Conservation (phyloP, 176 grass and related monocot species). For the Phoenix dactylifera region DNA sequence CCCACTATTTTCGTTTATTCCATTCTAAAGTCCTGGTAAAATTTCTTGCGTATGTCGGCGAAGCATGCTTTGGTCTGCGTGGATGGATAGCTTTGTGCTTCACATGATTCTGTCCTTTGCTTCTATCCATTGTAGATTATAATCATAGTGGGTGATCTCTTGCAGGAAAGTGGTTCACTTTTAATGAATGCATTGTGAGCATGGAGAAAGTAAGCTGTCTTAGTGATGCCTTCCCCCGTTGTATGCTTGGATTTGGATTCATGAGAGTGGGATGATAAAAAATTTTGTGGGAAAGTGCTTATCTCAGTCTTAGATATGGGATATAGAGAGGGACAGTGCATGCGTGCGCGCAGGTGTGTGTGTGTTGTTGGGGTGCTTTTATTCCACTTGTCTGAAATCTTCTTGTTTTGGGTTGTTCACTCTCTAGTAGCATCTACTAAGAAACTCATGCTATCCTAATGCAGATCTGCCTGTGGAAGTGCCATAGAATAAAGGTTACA, state of each 20-base stretch:
- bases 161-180: too few relatives aligned
- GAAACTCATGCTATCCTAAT: neutral
- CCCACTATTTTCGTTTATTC: neutral
- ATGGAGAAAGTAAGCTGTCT: too few relatives aligned
- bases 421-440: neutral
- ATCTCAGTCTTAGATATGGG: too few relatives aligned
- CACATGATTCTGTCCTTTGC: neutral
- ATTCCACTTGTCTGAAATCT: neutral
- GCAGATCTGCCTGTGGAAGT: constrained; percentile 1
- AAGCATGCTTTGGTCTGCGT: neutral
- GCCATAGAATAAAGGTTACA: neutral
- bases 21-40: neutral
- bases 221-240: too few relatives aligned
- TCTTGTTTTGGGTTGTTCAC: neutral
- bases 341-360: neutral
- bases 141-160: too few relatives aligned
- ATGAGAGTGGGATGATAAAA: too few relatives aligned
- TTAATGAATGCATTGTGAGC: too few relatives aligned
- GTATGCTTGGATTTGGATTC: too few relatives aligned
- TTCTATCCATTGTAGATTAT: too few relatives aligned
- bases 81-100: neutral
- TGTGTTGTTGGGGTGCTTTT: neutral
- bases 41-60: neutral
- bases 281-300: too few relatives aligned
- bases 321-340: too few relatives aligned